Base-by-base conservation (phyloP, 2,329 filamentous ascomycete species). In the Botrytis porri region DNA sequence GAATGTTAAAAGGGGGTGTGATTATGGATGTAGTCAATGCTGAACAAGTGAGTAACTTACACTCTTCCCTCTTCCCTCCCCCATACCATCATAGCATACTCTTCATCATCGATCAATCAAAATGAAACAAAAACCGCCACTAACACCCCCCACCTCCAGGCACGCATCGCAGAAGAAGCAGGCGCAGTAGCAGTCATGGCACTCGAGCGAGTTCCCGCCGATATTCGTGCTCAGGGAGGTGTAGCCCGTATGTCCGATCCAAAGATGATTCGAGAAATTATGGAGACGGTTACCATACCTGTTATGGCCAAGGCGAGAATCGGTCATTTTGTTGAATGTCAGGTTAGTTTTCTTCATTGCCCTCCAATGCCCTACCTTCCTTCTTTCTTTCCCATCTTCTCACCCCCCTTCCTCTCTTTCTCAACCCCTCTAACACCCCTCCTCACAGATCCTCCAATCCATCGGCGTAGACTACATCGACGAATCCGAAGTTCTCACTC, bases 251-350 rank as follows among this genome's bases (percentile, higher is more conserved):
- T 99, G 96, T 96, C 93, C 3, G 95, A 98, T 85, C 96, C 96
- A 2, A 86, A 88, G 79, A 93, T 98, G 89, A 98, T 98, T 87
- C 92, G 92, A 84, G 93, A 95, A 83, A 98, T 99, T 82, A 97
- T 98, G 90, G 89, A 88, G 4, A 91, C 94, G 59, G 96, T 98
- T 64, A 98, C 95, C 71, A 98, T 98, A 80, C 96, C 96, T 79
- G 96, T 99, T 83, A 98, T 99, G 96, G 96, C 96, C 76, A 99
- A 99, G 86, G 95, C 95, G 37, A 90, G 96, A 81, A 99, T 98
- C 82, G 96, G 96, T 54, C 96, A 99, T 85, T 95, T 98, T 78
- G 95, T 98, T 80, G 96, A 99, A 86, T 98, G 95, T 86, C 95
- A 93, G 87, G 88, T 89, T 84, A 71, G 81, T 79, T 51, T 35